These are phyloP conservation scores for Sesbania bispinosa DNA, from an alignment of 306 rosid species.

Conservation along the genomic window DNA sequence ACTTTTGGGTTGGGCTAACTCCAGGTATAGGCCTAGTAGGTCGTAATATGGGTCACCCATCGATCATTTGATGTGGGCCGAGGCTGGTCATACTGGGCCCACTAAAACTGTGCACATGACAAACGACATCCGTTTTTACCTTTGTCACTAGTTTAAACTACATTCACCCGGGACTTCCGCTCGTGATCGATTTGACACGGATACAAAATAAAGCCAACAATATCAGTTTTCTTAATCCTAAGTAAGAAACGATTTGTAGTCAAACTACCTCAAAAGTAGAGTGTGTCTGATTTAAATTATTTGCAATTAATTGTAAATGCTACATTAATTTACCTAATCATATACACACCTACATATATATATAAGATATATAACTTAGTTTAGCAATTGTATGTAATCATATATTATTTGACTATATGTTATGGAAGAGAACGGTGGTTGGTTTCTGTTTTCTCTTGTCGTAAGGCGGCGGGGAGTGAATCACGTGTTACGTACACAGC, in stretches of 20 bases:
- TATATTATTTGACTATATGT: no score
- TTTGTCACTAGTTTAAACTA: not conserved
- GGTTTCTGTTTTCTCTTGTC: no score
- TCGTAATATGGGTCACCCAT: not conserved
- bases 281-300: no score
- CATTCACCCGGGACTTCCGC: not conserved
- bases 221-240: not conserved
- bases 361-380: no score
- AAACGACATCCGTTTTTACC: not conserved
- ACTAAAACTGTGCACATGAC: not conserved
- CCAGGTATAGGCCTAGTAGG: not conserved
- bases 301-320: no score
- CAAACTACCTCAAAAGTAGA: not conserved
- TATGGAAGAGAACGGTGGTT: no score
- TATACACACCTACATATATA: no score
- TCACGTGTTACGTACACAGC: no score
- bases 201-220: not conserved
- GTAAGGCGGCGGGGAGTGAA: no score
- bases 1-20: conserved; percentile 8
- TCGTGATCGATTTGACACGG: not conserved
- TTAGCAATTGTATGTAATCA: no score
- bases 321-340: no score
- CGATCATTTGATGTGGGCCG: not conserved
- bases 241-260: not conserved
- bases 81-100: not conserved